phyloP scores from a whole-genome alignment of 2,329 filamentous ascomycete genomes.

The Cadophora gregata region DNA sequence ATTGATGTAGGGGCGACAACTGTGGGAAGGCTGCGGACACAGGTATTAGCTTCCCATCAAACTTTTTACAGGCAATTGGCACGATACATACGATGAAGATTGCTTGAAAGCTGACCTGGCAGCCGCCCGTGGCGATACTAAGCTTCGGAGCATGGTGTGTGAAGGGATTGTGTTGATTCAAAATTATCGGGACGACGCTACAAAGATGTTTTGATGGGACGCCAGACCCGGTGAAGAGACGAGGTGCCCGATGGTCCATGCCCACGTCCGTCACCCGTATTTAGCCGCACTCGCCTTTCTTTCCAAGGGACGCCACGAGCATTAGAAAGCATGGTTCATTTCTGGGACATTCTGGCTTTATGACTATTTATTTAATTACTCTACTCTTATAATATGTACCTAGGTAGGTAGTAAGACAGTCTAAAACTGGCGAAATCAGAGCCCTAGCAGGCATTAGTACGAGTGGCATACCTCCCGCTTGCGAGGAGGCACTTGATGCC shows the following conservation, averaged over 20 bases:
- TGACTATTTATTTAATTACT: not conserved
- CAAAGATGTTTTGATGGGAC: slow-evolving; percentile 23
- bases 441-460: not conserved
- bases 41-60: slow-evolving; percentile 30
- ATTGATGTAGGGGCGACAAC: slow-evolving; percentile 53
- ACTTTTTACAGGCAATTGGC: slow-evolving; percentile 28
- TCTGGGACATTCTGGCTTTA: slow-evolving; percentile 10
- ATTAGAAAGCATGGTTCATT: slow-evolving; percentile 11
- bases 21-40: slow-evolving; percentile 54
- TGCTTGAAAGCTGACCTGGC: slow-evolving; percentile 61
- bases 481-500: not conserved
- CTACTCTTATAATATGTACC: no score
- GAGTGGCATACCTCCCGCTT: not conserved
- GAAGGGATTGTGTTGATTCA: slow-evolving; percentile 32
- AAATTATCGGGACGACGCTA: slow-evolving; percentile 20
- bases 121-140: slow-evolving; percentile 64
- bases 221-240: slow-evolving; percentile 3
- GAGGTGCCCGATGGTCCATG: slow-evolving; percentile 13
- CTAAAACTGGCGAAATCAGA: not conserved
- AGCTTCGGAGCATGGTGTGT: slow-evolving; percentile 63
- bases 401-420: not conserved
- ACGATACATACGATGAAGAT: slow-evolving; percentile 55
- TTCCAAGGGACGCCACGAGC: not conserved
- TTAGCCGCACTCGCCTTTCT: slow-evolving; percentile 4
- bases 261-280: slow-evolving; percentile 7